phyloP scores from a whole-genome alignment of 129 eudicot species.

The Tagetes erecta region DNA sequence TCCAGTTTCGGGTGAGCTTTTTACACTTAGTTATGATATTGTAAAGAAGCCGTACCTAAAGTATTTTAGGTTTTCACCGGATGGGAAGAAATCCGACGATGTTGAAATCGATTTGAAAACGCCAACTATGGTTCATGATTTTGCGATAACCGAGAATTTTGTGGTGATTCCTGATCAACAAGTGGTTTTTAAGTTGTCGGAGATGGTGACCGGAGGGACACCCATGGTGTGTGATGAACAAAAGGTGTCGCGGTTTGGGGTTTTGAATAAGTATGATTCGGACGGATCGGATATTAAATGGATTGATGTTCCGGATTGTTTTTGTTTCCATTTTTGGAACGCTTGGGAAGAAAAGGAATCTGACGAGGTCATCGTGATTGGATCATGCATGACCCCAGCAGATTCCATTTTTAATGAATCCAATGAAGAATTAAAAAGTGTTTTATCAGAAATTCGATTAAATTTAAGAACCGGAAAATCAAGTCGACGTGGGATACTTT shows the following conservation, averaged over 20 bases:
- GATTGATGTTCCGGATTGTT: slow-evolving; percentile 45
- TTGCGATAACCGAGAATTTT: slow-evolving; percentile 45
- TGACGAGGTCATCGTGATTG: slow-evolving; percentile 45
- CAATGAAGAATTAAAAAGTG: slow-evolving; percentile 35
- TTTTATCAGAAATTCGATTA: slow-evolving; percentile 41
- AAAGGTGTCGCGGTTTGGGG: slow-evolving; percentile 45
- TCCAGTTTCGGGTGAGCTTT: slow-evolving; percentile 36
- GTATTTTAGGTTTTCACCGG: slow-evolving; percentile 36
- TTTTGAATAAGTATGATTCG: slow-evolving; percentile 31
- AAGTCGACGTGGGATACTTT: slow-evolving; percentile 29
- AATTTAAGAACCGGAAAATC: slow-evolving; percentile 40
- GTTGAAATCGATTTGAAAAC: slow-evolving; percentile 29
- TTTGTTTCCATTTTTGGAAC: slow-evolving; percentile 51
- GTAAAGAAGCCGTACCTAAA: slow-evolving; percentile 42
- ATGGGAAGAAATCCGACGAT: slow-evolving; percentile 39
- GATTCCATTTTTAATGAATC: slow-evolving; percentile 51
- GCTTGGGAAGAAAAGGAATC: slow-evolving; percentile 45
- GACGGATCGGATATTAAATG: slow-evolving; percentile 40
- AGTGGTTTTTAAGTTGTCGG: slow-evolving; percentile 45
- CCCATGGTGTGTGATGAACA: slow-evolving; percentile 38
- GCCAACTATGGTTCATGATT: slow-evolving; percentile 52
- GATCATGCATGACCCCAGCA: slow-evolving; percentile 55
- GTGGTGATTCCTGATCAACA: slow-evolving; percentile 51
- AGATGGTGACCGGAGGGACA: slow-evolving; percentile 43
- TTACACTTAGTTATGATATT: slow-evolving; percentile 41